Percentiles rank a stretch among this genome's conserved stretches.
Evolutionary conservation across 176 grass and related monocot species (phyloP).

Genomic region (Zoysia japonica): DNA sequence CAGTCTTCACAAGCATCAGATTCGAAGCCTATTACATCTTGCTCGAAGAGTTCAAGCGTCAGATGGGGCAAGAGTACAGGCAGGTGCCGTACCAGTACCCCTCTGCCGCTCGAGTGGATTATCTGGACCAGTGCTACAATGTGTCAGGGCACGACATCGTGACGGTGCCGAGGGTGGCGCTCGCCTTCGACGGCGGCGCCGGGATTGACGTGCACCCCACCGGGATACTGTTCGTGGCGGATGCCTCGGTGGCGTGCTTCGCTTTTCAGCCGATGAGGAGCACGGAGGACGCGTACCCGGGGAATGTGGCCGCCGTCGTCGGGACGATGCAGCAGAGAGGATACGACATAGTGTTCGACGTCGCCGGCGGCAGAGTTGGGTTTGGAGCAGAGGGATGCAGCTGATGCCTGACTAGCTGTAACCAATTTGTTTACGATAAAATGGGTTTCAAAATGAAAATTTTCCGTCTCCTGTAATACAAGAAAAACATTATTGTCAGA

Average conservation of each 20-base stretch:
- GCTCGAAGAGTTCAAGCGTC: constrained; percentile 19
- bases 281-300: too few species aligned
- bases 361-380: constrained; percentile 19
- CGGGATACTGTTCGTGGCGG: background rate
- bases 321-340: constrained; percentile 54
- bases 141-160: constrained; percentile 35
- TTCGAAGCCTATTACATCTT: constrained; percentile 32
- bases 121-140: constrained; percentile 51
- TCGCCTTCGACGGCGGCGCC: constrained; percentile 30
- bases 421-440: too few species aligned
- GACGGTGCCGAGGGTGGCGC: constrained; percentile 11
- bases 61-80: constrained; percentile 19
- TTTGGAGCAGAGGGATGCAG: constrained; percentile 39
- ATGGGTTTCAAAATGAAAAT: too few species aligned
- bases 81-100: too few species aligned
- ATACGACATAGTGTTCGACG: constrained; percentile 46
- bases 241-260: constrained; percentile 22
- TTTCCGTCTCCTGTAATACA: too few species aligned
- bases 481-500: too few species aligned
- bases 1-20: constrained; percentile 42
- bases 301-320: background rate
- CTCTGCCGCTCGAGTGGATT: background rate
- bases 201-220: constrained; percentile 18
- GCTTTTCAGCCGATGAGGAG: constrained; percentile 22
- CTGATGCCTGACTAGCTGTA: background rate